Evolutionary conservation across 1,284 basidiomycete species (phyloP).

Genomic region (Puccinia novopanici): DNA sequence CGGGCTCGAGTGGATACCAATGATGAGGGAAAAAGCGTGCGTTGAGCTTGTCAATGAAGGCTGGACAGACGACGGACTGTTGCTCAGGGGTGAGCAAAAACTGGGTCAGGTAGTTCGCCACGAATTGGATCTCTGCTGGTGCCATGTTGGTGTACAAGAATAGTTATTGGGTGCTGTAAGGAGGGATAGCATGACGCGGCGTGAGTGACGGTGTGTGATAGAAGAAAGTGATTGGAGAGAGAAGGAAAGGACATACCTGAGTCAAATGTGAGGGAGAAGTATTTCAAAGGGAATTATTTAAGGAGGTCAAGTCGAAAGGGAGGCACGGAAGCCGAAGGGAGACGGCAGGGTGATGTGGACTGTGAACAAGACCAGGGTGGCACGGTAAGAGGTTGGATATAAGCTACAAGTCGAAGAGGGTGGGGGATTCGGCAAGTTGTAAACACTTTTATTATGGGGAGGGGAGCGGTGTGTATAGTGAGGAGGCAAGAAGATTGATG

Average conservation of each 20-base stretch:
- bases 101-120: constrained; percentile 26
- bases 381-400: neutral
- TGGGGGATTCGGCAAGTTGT: neutral
- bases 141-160: neutral
- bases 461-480: neutral
- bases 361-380: neutral
- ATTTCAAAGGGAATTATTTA: too few relatives aligned
- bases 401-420: constrained; percentile 7
- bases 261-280: too few relatives aligned
- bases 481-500: neutral
- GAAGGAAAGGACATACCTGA: too few relatives aligned
- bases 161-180: neutral
- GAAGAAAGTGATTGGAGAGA: neutral
- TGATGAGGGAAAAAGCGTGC: constrained; percentile 35
- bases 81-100: neutral
- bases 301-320: too few relatives aligned
- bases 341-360: neutral
- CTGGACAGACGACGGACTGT: neutral
- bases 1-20: constrained; percentile 32
- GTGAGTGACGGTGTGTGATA: neutral
- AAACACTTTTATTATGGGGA: neutral
- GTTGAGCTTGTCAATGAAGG: constrained; percentile 4
- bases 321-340: neutral
- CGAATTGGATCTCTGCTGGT: constrained; percentile 33
- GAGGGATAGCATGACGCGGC: neutral